phyloP scores from a whole-genome alignment of 352 stramenopile species.

The Phytopythium helicoides region DNA sequence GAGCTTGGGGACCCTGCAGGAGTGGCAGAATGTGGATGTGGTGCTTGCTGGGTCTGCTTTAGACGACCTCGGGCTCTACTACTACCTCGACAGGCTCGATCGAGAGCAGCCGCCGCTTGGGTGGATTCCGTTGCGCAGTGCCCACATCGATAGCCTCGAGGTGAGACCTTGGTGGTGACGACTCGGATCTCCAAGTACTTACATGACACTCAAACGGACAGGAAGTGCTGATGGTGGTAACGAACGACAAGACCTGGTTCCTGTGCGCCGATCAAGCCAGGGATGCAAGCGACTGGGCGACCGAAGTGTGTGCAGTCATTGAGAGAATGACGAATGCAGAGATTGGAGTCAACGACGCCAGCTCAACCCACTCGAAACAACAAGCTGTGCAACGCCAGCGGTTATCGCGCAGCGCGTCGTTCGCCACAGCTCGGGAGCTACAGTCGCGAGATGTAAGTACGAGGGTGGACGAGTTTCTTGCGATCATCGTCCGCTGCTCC shows the following conservation, averaged over 20 bases:
- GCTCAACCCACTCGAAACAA: conserved; percentile 2
- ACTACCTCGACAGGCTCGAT: conserved; percentile 49
- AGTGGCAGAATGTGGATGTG: conserved; percentile 67
- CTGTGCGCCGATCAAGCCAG: conserved; percentile 58
- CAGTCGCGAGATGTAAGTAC: conserved; percentile 49
- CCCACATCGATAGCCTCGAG: conserved; percentile 68
- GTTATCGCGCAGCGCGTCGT: conserved; percentile 39
- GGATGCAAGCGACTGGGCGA: conserved; percentile 61
- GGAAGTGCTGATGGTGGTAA: conserved; percentile 77
- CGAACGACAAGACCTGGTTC: conserved; percentile 78
- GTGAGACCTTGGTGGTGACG: neutral
- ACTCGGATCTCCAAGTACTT: neutral
- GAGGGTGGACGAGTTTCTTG: conserved; percentile 68
- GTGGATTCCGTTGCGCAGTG: conserved; percentile 57
- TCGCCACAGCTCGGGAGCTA: conserved; percentile 52
- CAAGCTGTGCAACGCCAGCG: conserved; percentile 21
- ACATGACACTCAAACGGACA: neutral
- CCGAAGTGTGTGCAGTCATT: conserved; percentile 57
- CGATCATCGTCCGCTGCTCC: conserved; percentile 61
- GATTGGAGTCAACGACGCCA: conserved; percentile 8
- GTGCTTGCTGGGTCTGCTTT: conserved; percentile 53
- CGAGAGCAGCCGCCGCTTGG: conserved; percentile 25
- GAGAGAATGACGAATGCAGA: conserved; percentile 32
- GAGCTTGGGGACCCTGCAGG: conserved; percentile 44
- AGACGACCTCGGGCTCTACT: conserved; percentile 63